Percentiles rank a stretch among this genome's conserved stretches.
Evolutionary conservation across 495 filamentous ascomycete species (phyloP).

Genomic region (Aspergillus bertholletiae): DNA sequence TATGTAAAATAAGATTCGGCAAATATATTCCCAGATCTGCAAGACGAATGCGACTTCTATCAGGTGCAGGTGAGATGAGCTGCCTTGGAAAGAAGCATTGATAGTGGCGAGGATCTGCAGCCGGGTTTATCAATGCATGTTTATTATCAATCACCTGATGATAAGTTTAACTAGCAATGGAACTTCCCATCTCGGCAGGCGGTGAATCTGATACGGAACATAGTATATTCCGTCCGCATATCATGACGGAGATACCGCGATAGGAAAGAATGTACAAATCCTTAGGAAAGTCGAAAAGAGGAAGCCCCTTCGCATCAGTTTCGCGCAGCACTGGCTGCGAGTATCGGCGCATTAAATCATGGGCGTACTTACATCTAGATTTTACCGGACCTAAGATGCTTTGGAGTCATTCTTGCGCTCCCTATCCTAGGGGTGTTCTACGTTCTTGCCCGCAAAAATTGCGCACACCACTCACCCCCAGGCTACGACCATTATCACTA

Average conservation of each 20-base stretch:
- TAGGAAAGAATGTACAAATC: constrained; percentile 19
- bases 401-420: constrained; percentile 29
- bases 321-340: constrained; percentile 17
- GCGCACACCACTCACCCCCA: constrained; percentile 19
- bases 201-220: constrained; percentile 18
- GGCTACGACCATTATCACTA: constrained; percentile 13
- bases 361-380: not conserved
- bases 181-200: constrained; percentile 14
- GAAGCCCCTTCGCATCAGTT: not conserved
- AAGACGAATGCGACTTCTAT: not conserved
- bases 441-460: constrained; percentile 27
- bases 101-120: constrained; percentile 4
- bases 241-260: constrained; percentile 23
- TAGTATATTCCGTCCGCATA: constrained; percentile 13
- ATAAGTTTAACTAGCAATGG: constrained; percentile 11
- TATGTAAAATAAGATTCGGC: not conserved
- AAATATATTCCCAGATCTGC: not conserved
- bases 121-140: constrained; percentile 10
- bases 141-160: constrained; percentile 8
- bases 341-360: constrained; percentile 21
- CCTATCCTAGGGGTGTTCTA: constrained; percentile 34
- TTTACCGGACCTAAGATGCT: constrained; percentile 13
- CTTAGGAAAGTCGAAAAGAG: not conserved
- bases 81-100: not conserved
- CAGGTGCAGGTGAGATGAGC: not conserved